These are phyloP conservation scores for Chlamydomonas sp. DNA, from an alignment of 139 green algal species.

Conservation along the genomic window DNA sequence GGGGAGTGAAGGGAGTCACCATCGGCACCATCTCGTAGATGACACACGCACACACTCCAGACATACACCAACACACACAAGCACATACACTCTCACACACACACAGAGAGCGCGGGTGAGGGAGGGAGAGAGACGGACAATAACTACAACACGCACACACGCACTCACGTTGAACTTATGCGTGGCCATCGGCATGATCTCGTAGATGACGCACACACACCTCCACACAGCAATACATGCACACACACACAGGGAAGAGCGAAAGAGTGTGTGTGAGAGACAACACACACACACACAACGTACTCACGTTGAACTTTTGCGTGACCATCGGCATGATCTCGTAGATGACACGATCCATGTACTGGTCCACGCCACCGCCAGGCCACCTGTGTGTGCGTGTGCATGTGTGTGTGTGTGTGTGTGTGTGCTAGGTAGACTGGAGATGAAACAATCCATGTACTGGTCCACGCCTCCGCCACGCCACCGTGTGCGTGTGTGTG, in stretches of 20 bases:
- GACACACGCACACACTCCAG: too few relatives aligned
- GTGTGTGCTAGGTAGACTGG: too few relatives aligned
- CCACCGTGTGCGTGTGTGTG: constrained; percentile 16
- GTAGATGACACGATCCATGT: constrained; percentile 20
- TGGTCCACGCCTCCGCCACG: constrained; percentile 31
- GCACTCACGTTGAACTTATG: constrained; percentile 11
- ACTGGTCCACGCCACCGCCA: constrained; percentile 31
- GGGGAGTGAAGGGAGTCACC: constrained; percentile 9
- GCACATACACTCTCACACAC: too few relatives aligned
- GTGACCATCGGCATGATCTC: constrained; percentile 40
- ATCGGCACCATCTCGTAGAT: constrained; percentile 29
- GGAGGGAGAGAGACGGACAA: too few relatives aligned
- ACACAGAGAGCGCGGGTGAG: too few relatives aligned
- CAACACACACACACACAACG: not conserved
- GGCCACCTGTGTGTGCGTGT: constrained; percentile 23
- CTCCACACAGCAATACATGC: too few relatives aligned
- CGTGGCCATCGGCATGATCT: constrained; percentile 35
- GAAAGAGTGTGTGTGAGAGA: too few relatives aligned
- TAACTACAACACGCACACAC: not conserved
- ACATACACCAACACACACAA: too few relatives aligned
- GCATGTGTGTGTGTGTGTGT: not conserved
- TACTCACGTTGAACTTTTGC: constrained; percentile 12
- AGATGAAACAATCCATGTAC: constrained; percentile 24
- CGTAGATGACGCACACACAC: too few relatives aligned
- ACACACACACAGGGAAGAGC: too few relatives aligned